phyloP scores from a whole-genome alignment of 768 basidiomycete species.

The Termitomyces sp. region DNA sequence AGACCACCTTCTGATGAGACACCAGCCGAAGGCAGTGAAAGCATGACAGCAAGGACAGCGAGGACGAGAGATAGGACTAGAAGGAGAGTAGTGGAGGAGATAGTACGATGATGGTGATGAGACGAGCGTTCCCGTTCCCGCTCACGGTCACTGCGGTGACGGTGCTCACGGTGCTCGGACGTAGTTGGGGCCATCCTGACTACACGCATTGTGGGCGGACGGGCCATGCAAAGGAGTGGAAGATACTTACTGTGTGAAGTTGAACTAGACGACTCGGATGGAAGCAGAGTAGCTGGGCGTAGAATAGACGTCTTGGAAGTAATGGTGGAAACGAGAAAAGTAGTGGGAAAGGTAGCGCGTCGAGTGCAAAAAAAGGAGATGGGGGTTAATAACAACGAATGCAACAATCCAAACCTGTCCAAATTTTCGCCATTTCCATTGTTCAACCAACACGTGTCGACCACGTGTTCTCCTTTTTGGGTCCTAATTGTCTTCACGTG shows the following conservation, averaged over 20 bases:
- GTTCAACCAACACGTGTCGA: slow-evolving; percentile 42
- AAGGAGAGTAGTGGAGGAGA: slow-evolving; percentile 84
- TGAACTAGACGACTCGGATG: slow-evolving; percentile 73
- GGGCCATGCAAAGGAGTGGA: background rate
- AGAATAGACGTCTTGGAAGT: slow-evolving; percentile 60
- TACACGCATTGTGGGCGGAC: slow-evolving; percentile 25
- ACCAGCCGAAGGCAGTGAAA: slow-evolving; percentile 63
- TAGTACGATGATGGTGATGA: slow-evolving; percentile 77
- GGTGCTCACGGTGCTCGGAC: slow-evolving; percentile 67
- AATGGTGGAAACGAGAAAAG: slow-evolving; percentile 26
- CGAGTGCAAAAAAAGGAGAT: slow-evolving; percentile 14
- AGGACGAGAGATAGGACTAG: slow-evolving; percentile 82
- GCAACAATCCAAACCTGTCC: slow-evolving; percentile 1
- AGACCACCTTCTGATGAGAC: slow-evolving; percentile 29
- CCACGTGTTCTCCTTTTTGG: slow-evolving; percentile 18
- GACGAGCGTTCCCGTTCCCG: slow-evolving; percentile 50
- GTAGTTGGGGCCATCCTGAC: slow-evolving; percentile 88
- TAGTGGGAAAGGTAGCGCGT: slow-evolving; percentile 20
- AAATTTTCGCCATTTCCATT: slow-evolving; percentile 35
- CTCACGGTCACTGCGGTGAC: slow-evolving; percentile 37
- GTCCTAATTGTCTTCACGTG: slow-evolving; percentile 21
- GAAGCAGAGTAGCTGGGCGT: slow-evolving; percentile 37
- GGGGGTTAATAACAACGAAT: slow-evolving; percentile 18
- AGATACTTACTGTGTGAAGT: slow-evolving; percentile 36
- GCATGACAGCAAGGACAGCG: slow-evolving; percentile 87